Evolutionary conservation across 345 rosid species (phyloP), one percentile per base, ranked within the genome.

Genomic region (Euphorbia pulcherrima): DNA sequence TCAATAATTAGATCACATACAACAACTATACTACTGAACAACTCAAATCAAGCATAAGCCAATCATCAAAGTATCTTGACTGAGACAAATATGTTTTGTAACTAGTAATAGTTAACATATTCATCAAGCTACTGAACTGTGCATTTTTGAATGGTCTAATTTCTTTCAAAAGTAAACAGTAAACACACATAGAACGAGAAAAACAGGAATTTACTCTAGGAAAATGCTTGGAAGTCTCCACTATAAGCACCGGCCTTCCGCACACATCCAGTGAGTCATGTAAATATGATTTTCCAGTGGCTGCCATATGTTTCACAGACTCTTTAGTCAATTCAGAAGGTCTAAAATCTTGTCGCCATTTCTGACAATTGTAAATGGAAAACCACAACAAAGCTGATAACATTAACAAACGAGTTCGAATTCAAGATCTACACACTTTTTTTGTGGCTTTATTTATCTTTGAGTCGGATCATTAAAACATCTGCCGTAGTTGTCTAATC

Each of bases 311-410:
- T 79, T 77, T 81, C 70, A 90, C 82, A 4, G 86, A 80, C 67
- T 88, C 96, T 65, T 89, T 88, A 18, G 85, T 76, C 72, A 90
- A 71, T 72, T 89, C 83, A 64, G 87, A 73, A 67, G 85, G 89
- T 50, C 79, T 71, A 82, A 90, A 94, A 60, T 89, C 92, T 68
- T 82, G 84, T 44, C 85, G 92, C 99, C 97, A 94, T 86, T 83
- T 85, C 97, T 90, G 72, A 52, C 69, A 35, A 70, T 73, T 58
- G 69, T 68, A 53, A 40, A 73, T 69, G 70, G 76, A 72, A 65
- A 81, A 73, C 72, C 13, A 33, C 33, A 57, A 44, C 35, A 48
- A 35, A 28, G 30, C 28, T 55, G 18, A 55, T 11, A 55, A 44
- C 12, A 61, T 53, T n/a, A 29, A 48, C n/a, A 17, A 46, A 59